Evolutionary conservation across 768 basidiomycete genomes (phyloP), one percentile per base, ranked within the genome.

Genomic region (Russula abietina): DNA sequence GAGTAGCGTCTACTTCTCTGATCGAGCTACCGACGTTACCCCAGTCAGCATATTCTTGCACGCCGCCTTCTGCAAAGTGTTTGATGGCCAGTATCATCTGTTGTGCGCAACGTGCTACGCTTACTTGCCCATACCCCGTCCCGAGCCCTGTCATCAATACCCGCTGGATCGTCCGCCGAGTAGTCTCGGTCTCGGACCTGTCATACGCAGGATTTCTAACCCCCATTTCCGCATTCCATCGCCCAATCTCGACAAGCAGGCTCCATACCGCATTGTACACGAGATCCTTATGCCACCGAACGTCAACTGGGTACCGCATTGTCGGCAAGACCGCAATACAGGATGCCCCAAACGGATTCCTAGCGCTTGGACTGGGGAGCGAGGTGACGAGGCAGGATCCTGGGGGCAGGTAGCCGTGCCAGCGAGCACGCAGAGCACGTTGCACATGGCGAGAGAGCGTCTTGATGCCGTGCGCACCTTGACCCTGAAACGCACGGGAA

Each of bases 251-350:
- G 24, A 64, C 67, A 5, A 73, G 64, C 24, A 75, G 60, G 43
- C 62, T 64, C 75, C 73, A 76, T 69, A 73, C 71, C 19, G 64
- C 69, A 50, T 75, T 72, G 66, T 74, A 75, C 24, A 74, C 73
- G 33, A 76, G 67, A 57, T 74, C 74, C 33, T 67, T 64, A 39
- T 75, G 70, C 75, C 74, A 75, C 30, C 56, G 51, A 6, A 71
- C 55, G 19, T 68, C 62, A 22, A 64, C 63, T 26, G 74, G 74
- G 38, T 62, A 59, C 55, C 73, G 72, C 75, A 75, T 75, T 28
- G 73, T 73, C 5, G 72, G 75, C 28, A 70, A 65, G 38, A 76
- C 66, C 6, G 73, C 74, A n/a, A 75, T 60, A 17, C 46, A 48
- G 17, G 58, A 48, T 41, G 71, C 64, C 6, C 68, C 66, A 22